Evolutionary conservation across 2,329 filamentous ascomycete species (phyloP).

Genomic region (Aureobasidium sp.): DNA sequence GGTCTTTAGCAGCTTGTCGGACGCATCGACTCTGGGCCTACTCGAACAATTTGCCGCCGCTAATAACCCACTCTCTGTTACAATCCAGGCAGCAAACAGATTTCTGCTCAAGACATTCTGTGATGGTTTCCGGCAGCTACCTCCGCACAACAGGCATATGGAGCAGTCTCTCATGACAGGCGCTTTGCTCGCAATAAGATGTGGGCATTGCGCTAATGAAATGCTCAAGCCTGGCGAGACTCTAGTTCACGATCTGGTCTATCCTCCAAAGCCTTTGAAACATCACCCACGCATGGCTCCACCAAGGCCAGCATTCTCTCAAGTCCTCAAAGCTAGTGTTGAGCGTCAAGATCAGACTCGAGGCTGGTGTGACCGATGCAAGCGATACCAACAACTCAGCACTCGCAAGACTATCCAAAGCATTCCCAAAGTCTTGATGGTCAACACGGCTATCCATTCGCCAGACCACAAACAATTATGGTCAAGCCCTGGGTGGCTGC

Average conservation of each 20-base stretch:
- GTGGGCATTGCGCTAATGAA: conserved; percentile 89
- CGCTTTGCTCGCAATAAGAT: conserved; percentile 79
- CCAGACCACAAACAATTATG: conserved; percentile 83
- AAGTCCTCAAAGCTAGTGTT: conserved; percentile 91
- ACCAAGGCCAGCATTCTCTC: conserved; percentile 74
- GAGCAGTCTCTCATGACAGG: conserved; percentile 78
- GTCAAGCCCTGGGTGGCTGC: conserved; percentile 91
- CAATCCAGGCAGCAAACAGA: conserved; percentile 87
- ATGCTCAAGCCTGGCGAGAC: conserved; percentile 82
- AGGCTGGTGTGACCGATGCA: conserved; percentile 94
- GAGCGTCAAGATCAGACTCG: conserved; percentile 90
- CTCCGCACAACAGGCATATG: conserved; percentile 68
- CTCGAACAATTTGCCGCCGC: conserved; percentile 83
- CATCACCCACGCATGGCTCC: conserved; percentile 49
- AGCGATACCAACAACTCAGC: conserved; percentile 88
- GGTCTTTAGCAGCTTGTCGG: conserved; percentile 84
- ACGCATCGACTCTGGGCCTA: conserved; percentile 79
- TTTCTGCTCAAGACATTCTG: conserved; percentile 82
- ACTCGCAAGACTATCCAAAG: conserved; percentile 87
- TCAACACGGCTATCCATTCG: conserved; percentile 81
- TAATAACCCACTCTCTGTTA: conserved; percentile 76
- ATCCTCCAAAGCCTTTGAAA: conserved; percentile 63
- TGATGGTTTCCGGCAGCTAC: conserved; percentile 77
- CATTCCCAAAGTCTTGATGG: conserved; percentile 86
- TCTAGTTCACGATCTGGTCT: conserved; percentile 87